Conservation (phyloP, 371 early-diverging fungal genomes). For the Chytridium lagenaria region DNA sequence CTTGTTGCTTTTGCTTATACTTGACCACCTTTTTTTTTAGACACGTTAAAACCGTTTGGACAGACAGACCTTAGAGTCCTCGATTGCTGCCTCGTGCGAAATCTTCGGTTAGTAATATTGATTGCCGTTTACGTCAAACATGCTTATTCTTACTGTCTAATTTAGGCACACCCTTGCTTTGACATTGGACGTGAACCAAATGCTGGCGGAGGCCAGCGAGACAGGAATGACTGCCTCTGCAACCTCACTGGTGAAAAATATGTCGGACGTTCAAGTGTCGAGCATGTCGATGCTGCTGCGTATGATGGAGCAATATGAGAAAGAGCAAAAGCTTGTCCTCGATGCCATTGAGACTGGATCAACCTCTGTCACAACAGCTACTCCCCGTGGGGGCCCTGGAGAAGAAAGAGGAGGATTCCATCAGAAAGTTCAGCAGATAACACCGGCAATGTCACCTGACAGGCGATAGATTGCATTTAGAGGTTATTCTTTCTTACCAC, state of each 20-base stretch:
- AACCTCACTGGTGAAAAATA: slow-evolving; percentile 13
- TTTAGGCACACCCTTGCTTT: slow-evolving; percentile 8
- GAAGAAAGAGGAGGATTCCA: too few relatives aligned
- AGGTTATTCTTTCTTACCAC: too few relatives aligned
- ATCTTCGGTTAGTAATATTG: slow-evolving; percentile 6
- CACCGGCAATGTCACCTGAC: not conserved
- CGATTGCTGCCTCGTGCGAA: slow-evolving; percentile 12
- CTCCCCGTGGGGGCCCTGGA: not conserved
- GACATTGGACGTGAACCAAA: slow-evolving; percentile 21
- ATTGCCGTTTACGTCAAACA: not conserved
- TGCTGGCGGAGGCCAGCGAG: slow-evolving; percentile 15
- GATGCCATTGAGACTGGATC: slow-evolving; percentile 1
- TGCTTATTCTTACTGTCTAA: not conserved
- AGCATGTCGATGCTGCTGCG: slow-evolving; percentile 17
- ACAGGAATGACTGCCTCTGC: slow-evolving; percentile 11
- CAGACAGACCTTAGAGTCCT: slow-evolving; percentile 11
- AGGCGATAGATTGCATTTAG: not conserved
- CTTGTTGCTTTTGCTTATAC: too few relatives aligned
- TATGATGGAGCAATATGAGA: slow-evolving; percentile 21
- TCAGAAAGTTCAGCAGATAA: not conserved
- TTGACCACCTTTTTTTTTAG: too few relatives aligned
- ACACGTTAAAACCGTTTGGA: slow-evolving; percentile 15
- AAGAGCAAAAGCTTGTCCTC: slow-evolving; percentile 4
- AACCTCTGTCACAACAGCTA: not conserved
- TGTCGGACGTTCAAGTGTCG: slow-evolving; percentile 21